Evolutionary conservation across 1,284 basidiomycete species (phyloP).

Genomic region (Chalciporus sp.): DNA sequence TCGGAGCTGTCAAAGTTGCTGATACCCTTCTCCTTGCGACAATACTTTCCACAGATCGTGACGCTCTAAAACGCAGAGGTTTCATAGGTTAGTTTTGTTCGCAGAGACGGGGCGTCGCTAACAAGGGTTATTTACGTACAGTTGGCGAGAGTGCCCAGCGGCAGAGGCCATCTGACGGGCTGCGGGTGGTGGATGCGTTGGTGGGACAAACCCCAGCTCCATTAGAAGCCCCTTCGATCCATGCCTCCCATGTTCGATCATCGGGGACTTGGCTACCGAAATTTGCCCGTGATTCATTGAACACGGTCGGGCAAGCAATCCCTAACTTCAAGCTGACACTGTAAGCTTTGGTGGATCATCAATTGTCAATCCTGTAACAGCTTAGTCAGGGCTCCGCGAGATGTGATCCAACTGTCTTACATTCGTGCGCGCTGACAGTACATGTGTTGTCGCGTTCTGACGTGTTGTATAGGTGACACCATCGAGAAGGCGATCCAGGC

Average conservation of each 20-base stretch:
- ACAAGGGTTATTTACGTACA: too few species aligned
- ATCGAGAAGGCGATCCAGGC: constrained; percentile 1
- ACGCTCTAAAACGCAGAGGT: too few species aligned
- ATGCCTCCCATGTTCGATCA: neutral
- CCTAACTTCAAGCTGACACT: neutral
- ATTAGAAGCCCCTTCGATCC: too few species aligned
- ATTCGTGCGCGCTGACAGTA: neutral
- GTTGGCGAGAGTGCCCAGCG: neutral
- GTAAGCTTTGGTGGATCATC: neutral
- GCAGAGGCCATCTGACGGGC: too few species aligned
- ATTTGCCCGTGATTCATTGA: neutral
- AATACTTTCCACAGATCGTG: too few species aligned
- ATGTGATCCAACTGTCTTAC: constrained; percentile 9
- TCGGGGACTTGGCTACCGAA: neutral
- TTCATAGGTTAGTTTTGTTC: too few species aligned
- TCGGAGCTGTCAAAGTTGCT: too few species aligned
- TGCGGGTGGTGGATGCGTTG: too few species aligned
- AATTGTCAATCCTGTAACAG: neutral
- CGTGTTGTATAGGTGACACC: neutral
- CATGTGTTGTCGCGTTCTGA: neutral
- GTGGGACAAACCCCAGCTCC: too few species aligned
- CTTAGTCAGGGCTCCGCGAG: neutral
- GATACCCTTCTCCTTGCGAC: too few species aligned
- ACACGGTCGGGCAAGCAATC: neutral
- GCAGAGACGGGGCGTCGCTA: too few species aligned